Base-by-base conservation (phyloP, 345 rosid species). In the Kernera saxatilis region DNA sequence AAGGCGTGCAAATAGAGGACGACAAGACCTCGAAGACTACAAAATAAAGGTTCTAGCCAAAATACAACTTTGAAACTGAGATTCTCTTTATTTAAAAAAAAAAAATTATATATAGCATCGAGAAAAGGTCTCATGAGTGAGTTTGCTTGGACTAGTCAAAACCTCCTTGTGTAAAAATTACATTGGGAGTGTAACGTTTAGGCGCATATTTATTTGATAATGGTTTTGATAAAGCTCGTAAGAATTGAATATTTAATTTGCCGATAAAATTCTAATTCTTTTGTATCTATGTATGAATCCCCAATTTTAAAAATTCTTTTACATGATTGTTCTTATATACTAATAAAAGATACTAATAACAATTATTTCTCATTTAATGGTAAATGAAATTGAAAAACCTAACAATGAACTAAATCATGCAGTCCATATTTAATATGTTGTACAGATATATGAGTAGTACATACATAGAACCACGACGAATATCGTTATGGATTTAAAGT, bases 1-100 rank as follows among this genome's bases (percentile, higher is more conserved):
- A 57, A 75, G 69, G 74, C 78, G 78, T 60, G 74, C 70, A 75
- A 59, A 25, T 45, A 53, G 43, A 71, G 68, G 65, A 80, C 75
- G 70, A 64, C 71, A 56, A 70, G 37, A 64, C 80, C 83, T 80
- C 79, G 84, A 76, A 82, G 81, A 69, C 79, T 78, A 72, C 79
- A 77, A 69, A 45, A 60, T 40, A 61, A 51, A 32, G 78, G 35
- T 58, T 75, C 52, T 69, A 61, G 78, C 74, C 69, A 61, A 75
- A 75, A 52, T 75, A 75, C 74, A 75, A 74, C 64, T 74, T 74
- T 60, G 64, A 74, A 74, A 51, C 57, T 74, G 26, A 75, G 69
- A 52, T 75, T 75, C 73, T n/a, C n/a, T n/a, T n/a, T n/a, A n/a
- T n/a, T n/a, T n/a, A n/a, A n/a, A n/a, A n/a, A n/a, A n/a, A n/a